A percentile compares a stretch with the other conserved stretches of the same genome.
Evolutionary conservation across 169 alveolate species (phyloP).

Genomic region (Cryptosporidium tyzzeri): DNA sequence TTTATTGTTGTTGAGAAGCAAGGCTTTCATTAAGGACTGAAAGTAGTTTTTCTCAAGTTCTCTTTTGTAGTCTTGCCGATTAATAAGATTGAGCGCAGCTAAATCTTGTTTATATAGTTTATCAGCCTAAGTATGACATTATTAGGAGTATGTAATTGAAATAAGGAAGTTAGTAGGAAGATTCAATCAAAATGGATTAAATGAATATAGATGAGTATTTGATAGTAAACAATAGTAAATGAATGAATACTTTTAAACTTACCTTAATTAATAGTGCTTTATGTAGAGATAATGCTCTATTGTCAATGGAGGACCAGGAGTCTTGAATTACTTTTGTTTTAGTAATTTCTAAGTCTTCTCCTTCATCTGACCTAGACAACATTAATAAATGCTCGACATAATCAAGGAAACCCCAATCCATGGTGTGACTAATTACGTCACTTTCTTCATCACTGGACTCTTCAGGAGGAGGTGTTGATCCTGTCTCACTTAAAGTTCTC

Average conservation of each 20-base stretch:
- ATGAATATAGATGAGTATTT: background rate
- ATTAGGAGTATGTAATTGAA: background rate
- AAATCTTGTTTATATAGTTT: conserved; percentile 45
- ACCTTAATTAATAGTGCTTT: conserved; percentile 54
- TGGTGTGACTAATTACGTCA: conserved; percentile 50
- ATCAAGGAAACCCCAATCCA: conserved; percentile 72
- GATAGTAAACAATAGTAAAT: background rate
- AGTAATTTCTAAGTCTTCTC: conserved; percentile 37
- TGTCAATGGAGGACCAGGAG: conserved; percentile 60
- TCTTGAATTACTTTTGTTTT: conserved; percentile 50
- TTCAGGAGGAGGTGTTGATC: conserved; percentile 42
- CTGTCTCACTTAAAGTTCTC: conserved; percentile 45
- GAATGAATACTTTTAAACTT: background rate
- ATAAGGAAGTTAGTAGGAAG: background rate
- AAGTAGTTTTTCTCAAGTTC: conserved; percentile 17
- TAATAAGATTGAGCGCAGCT: conserved; percentile 33
- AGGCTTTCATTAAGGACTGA: conserved; percentile 4
- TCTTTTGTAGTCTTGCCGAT: conserved; percentile 44
- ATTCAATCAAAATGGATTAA: too few relatives aligned
- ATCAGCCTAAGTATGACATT: conserved; percentile 31
- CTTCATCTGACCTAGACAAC: conserved; percentile 54
- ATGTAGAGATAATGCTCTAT: conserved; percentile 47
- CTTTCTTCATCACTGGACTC: conserved; percentile 59
- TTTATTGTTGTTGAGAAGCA: conserved; percentile 12
- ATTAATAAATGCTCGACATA: conserved; percentile 64